Evolutionary conservation across 2,329 filamentous ascomycete genomes (phyloP), one percentile per base, ranked within the genome.

Genomic region (Colletotrichum melonis): DNA sequence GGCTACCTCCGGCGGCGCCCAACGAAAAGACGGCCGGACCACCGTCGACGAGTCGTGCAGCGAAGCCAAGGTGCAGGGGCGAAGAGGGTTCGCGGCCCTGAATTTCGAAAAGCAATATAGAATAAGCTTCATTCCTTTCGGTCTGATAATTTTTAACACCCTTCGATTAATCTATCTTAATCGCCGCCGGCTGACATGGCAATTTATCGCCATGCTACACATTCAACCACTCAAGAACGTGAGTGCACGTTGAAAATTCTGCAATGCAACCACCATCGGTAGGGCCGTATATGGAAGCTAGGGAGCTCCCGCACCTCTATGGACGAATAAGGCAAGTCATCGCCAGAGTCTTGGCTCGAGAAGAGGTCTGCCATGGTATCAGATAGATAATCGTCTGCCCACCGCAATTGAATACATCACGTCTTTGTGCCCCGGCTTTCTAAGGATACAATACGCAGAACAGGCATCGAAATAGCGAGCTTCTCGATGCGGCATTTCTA

Each of bases 261-360:
- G 67, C 62, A 66, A 38, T 66, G 62, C 59, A 66, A 59, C 38
- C 62, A 58, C 24, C 52, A n/a, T 63, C 49, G 66, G 49, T 28
- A 49, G 28, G 60, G 26, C 67, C 38, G 60, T n/a, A 16, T 22
- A 54, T 30, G 54, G 32, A 14, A 24, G 67, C 60, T 63, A 58
- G 49, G 60, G n/a, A 7, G 35, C 35, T 64, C 63, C 63, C 19
- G 59, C 24, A 30, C 67, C 22, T 38, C 22, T 35, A 54, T 35
- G 8, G 26, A 35, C 22, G 9, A 56, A 59, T 28, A 54, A 42
- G 54, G 67, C 60, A 52, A 58, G 60, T 65, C 38, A 60, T 64
- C 56, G 26, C 35, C 35, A 54, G 24, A 11, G 57, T n/a, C 38
- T n/a, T 16, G 26, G n/a, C 28, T 14, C 11, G 8, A 49, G 24